phyloP scores from a whole-genome alignment of 2,329 filamentous ascomycete species.

The Curvularia spicifera region DNA sequence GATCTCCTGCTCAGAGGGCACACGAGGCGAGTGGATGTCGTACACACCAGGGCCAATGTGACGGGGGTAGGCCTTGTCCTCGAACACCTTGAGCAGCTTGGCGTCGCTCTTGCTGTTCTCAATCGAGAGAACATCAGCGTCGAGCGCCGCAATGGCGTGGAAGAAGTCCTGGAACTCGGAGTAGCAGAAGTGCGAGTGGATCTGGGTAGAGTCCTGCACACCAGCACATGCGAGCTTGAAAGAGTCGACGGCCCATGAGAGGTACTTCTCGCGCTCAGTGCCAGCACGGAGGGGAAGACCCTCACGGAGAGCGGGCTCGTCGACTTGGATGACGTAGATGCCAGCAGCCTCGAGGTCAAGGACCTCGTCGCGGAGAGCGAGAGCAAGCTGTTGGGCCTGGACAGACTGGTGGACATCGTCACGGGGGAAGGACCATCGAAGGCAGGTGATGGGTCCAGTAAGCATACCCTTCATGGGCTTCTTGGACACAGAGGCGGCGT shows the following conservation, averaged over 20 bases:
- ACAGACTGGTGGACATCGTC: slow-evolving; percentile 99
- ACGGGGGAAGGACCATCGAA: slow-evolving; percentile 99
- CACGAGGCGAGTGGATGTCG: slow-evolving; percentile 98
- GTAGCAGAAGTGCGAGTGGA: slow-evolving; percentile 99
- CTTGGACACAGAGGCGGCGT: slow-evolving; percentile 91
- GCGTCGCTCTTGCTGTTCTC: slow-evolving; percentile 99
- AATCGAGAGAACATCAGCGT: slow-evolving; percentile 97
- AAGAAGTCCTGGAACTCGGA: slow-evolving; percentile 99
- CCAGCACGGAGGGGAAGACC: slow-evolving; percentile 95
- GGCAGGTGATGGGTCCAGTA: slow-evolving; percentile 97
- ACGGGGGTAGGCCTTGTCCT: slow-evolving; percentile 94
- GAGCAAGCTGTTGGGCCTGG: slow-evolving; percentile 97
- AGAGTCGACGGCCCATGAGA: slow-evolving; percentile 95
- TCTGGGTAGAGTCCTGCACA: slow-evolving; percentile 95
- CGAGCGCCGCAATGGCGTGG: slow-evolving; percentile 97
- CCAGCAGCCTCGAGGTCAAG: slow-evolving; percentile 96
- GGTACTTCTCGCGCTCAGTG: slow-evolving; percentile 94
- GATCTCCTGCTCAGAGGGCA: slow-evolving; percentile 97
- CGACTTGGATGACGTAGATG: slow-evolving; percentile 97
- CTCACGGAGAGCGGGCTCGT: slow-evolving; percentile 98
- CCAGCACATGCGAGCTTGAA: slow-evolving; percentile 96
- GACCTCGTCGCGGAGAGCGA: slow-evolving; percentile 98
- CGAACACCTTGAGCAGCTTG: slow-evolving; percentile 98
- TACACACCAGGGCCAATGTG: slow-evolving; percentile 99
- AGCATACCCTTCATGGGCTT: slow-evolving; percentile 99